Evolutionary conservation across 352 stramenopile genomes (phyloP).

Genomic region (Peronosclerospora sorghi): DNA sequence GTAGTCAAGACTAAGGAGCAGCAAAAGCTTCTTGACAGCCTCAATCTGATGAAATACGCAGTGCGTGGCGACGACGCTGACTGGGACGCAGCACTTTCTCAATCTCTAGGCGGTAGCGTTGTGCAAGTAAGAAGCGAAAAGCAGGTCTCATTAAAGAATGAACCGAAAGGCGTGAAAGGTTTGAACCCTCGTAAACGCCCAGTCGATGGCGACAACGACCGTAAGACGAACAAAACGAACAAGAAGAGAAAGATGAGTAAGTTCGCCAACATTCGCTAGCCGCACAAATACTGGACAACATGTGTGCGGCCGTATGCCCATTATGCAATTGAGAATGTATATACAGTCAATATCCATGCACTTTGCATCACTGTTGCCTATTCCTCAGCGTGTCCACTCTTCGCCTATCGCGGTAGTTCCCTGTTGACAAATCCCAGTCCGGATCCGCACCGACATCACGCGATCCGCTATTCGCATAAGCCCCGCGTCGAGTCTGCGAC

Average conservation of each 20-base stretch:
- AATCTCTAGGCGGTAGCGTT: conserved; percentile 27
- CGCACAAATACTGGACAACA: not conserved
- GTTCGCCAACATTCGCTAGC: conserved; percentile 62
- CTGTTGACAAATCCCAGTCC: conserved; percentile 68
- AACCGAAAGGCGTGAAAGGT: conserved; percentile 78
- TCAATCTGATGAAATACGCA: conserved; percentile 93
- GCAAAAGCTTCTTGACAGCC: conserved; percentile 76
- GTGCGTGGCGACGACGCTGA: conserved; percentile 90
- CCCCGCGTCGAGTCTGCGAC: conserved; percentile 65
- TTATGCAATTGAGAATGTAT: too few species aligned
- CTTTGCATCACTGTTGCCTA: too few species aligned
- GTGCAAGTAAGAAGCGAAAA: conserved; percentile 86
- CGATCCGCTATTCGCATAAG: conserved; percentile 75
- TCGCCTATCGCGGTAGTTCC: conserved; percentile 49
- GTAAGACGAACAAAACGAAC: conserved; percentile 37
- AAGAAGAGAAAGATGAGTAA: conserved; percentile 65
- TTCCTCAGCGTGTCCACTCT: conserved; percentile 14
- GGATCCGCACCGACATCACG: conserved; percentile 68
- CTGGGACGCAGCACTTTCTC: conserved; percentile 69
- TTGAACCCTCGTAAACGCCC: conserved; percentile 30
- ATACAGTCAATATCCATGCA: too few species aligned
- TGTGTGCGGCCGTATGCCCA: too few species aligned
- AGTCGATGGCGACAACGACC: conserved; percentile 31
- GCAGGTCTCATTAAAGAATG: conserved; percentile 42
- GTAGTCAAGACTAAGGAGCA: conserved; percentile 78